Conservation (phyloP, 495 filamentous ascomycete species). For the Cetradonia linearis region DNA sequence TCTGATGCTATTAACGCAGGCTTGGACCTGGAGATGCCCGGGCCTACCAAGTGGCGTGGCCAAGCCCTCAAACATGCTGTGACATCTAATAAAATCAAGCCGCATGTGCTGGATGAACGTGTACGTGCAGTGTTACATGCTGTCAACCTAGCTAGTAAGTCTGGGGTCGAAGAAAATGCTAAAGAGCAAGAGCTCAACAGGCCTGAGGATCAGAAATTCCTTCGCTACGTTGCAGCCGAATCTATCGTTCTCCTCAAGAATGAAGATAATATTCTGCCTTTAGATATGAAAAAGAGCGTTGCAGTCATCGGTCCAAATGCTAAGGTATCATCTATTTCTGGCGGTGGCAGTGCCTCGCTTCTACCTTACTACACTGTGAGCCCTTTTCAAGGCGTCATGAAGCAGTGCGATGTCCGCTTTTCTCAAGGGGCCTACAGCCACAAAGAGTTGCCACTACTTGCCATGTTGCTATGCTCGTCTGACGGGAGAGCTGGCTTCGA, state of each 20-base stretch:
- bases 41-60: constrained; percentile 55
- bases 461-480: constrained; percentile 36
- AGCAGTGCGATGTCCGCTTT: constrained; percentile 40
- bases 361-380: constrained; percentile 70
- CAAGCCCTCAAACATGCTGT: constrained; percentile 49
- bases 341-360: constrained; percentile 71
- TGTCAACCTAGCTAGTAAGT: constrained; percentile 51
- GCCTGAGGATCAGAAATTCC: constrained; percentile 53
- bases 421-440: constrained; percentile 50
- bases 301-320: constrained; percentile 76
- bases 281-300: constrained; percentile 52
- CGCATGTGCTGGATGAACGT: constrained; percentile 45
- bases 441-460: constrained; percentile 49
- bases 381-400: constrained; percentile 55
- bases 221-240: constrained; percentile 56
- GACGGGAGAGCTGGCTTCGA: constrained; percentile 33
- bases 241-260: constrained; percentile 76
- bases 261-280: constrained; percentile 51
- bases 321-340: constrained; percentile 64
- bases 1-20: constrained; percentile 58
- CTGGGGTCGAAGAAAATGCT: constrained; percentile 44
- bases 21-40: constrained; percentile 68
- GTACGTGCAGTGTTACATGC: constrained; percentile 54
- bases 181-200: constrained; percentile 54
- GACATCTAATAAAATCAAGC: constrained; percentile 44